Evolutionary conservation across 2,329 filamentous ascomycete species (phyloP).

Genomic region (Microdochium paspali): DNA sequence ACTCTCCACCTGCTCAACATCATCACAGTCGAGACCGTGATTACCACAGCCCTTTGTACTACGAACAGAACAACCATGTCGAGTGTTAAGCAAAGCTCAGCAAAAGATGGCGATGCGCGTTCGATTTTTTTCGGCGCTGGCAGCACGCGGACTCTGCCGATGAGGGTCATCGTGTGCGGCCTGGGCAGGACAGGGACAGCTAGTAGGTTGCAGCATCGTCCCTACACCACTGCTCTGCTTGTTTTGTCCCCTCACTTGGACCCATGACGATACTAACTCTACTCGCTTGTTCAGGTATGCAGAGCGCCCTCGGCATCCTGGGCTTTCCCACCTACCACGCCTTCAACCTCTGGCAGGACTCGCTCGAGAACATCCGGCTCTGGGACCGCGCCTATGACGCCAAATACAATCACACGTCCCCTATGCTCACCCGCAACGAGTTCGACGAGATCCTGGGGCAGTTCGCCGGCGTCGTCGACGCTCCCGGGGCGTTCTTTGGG

Average conservation of each 20-base stretch:
- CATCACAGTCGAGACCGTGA: too few relatives aligned
- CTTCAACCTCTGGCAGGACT: not conserved
- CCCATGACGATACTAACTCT: not conserved
- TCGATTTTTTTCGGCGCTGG: not conserved
- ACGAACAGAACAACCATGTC: too few relatives aligned
- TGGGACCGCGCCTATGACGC: conserved; percentile 14
- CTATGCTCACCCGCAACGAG: conserved; percentile 22
- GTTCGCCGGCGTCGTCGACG: conserved; percentile 18
- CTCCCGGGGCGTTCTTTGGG: conserved; percentile 13
- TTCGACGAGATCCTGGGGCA: conserved; percentile 36
- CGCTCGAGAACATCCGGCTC: conserved; percentile 9
- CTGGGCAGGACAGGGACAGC: not conserved
- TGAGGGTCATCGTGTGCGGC: not conserved
- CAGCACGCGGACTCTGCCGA: not conserved
- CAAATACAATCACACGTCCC: conserved; percentile 9
- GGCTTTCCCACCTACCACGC: not conserved
- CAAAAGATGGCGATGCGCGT: not conserved
- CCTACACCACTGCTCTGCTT: not conserved
- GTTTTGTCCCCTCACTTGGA: not conserved
- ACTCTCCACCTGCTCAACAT: too few relatives aligned
- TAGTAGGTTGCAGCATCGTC: not conserved
- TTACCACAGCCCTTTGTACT: too few relatives aligned
- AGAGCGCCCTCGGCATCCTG: not conserved
- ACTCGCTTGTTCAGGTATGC: not conserved
- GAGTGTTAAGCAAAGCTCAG: too few relatives aligned